Evolutionary conservation across 768 basidiomycete species (phyloP).

Genomic region (Phaeotremella fagi): DNA sequence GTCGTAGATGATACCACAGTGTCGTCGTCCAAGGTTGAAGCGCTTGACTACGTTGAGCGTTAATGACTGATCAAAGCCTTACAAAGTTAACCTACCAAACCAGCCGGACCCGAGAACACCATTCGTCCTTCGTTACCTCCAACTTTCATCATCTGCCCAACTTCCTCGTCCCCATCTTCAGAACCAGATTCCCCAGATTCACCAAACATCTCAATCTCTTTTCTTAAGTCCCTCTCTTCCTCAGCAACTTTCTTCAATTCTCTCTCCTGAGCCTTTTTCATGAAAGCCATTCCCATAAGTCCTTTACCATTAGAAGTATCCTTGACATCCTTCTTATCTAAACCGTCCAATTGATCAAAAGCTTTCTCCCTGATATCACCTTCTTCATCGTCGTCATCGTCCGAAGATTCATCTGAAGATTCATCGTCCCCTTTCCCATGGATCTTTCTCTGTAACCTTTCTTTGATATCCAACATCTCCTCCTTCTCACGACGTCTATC

Average conservation of each 20-base stretch:
- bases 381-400: slow-evolving; percentile 52
- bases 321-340: slow-evolving; percentile 52
- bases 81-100: slow-evolving; percentile 13
- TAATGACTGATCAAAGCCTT: background rate
- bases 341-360: slow-evolving; percentile 67
- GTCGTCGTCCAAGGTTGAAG: background rate
- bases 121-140: slow-evolving; percentile 49
- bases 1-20: background rate
- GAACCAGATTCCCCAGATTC: slow-evolving; percentile 42
- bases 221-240: slow-evolving; percentile 67
- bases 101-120: slow-evolving; percentile 42
- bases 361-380: slow-evolving; percentile 61
- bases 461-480: slow-evolving; percentile 79
- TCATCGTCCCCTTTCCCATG: slow-evolving; percentile 48
- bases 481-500: slow-evolving; percentile 65
- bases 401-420: slow-evolving; percentile 52
- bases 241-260: slow-evolving; percentile 58
- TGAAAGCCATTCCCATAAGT: slow-evolving; percentile 95
- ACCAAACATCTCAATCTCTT: slow-evolving; percentile 59
- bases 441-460: slow-evolving; percentile 72
- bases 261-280: slow-evolving; percentile 82
- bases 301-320: slow-evolving; percentile 55
- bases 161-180: slow-evolving; percentile 23
- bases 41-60: background rate
- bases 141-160: slow-evolving; percentile 40